Evolutionary conservation across 2,329 filamentous ascomycete species (phyloP), one percentile per base, ranked within the genome.

Genomic region (Pestalotiopsis fici): DNA sequence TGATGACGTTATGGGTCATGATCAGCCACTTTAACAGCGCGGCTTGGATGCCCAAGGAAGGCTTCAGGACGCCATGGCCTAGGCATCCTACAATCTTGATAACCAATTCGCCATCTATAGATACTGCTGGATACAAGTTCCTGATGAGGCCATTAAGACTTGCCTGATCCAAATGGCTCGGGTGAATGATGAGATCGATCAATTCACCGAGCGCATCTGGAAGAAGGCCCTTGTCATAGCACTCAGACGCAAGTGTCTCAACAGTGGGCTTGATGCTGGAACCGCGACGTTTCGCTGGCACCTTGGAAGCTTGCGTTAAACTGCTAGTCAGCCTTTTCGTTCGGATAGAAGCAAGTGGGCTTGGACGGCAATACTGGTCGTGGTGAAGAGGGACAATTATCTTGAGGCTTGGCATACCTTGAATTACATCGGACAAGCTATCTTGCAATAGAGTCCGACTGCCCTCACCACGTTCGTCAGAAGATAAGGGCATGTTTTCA

Each of bases 21-120:
- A 94, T 86, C 62, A 97, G 83, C 94, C 94, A 97, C 79, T 88
- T 90, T 69, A 97, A 80, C 63, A 97, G 83, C 55, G 89, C 83
- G 28, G 87, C 87, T 79, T 97, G 93, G 0, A 93, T 87, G 57
- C 86, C 83, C 57, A 92, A 84, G 15, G 91, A 88, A 15, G 93
- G 91, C 77, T 95, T 97, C 65, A 88, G 85, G 76, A 89, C 88
- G 73, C 92, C 93, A 74, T 94, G 91, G 3, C 94, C 93, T n/a
- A 97, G 84, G 60, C 87, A 88, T 64, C 90, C 90, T 25, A 96
- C 86, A 11, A 95, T 80, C 67, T 87, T 89, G 61, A 93, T 83
- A 62, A 93, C 82, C 54, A 89, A 78, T 66, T 88, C 83, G 39
- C 86, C 83, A 13, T 87, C 77, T n/a, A 97, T 85, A 55, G 84